These are phyloP conservation scores for Sclerotinia sclerotiorum DNA, from an alignment of 2,329 filamentous ascomycete species.

Conservation along the genomic window DNA sequence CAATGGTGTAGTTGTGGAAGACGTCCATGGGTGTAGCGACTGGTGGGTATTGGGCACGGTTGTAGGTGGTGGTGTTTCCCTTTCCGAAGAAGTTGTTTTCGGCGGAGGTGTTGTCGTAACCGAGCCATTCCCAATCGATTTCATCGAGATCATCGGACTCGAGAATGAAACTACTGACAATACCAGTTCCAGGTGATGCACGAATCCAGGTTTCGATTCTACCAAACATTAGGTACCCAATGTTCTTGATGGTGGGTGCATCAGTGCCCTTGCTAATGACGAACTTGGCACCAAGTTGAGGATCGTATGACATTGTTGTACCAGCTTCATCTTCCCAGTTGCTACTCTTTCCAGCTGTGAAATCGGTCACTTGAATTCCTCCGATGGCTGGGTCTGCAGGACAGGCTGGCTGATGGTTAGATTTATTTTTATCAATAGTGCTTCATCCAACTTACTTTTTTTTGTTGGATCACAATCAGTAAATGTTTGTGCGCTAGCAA, in stretches of 20 bases:
- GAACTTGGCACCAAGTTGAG: constrained; percentile 49
- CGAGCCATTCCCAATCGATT: constrained; percentile 51
- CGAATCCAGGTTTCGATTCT: constrained; percentile 49
- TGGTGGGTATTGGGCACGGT: constrained; percentile 46
- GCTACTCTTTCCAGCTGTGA: constrained; percentile 44
- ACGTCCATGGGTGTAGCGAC: constrained; percentile 41
- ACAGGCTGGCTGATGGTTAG: constrained; percentile 40
- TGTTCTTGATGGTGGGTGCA: constrained; percentile 48
- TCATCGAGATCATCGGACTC: constrained; percentile 54
- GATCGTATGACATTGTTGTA: constrained; percentile 44
- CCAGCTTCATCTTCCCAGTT: constrained; percentile 58
- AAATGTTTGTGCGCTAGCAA: constrained; percentile 25
- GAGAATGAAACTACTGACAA: constrained; percentile 51
- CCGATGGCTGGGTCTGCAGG: constrained; percentile 47
- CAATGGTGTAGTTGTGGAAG: constrained; percentile 65
- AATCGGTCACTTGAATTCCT: constrained; percentile 45
- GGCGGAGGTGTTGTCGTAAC: constrained; percentile 40
- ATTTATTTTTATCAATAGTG: neutral
- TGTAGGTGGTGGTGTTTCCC: constrained; percentile 53
- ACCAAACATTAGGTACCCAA: constrained; percentile 56
- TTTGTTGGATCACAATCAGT: constrained; percentile 23
- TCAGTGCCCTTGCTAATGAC: constrained; percentile 49
- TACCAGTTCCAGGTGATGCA: constrained; percentile 50
- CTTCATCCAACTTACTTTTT: constrained; percentile 20
- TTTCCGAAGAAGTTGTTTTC: constrained; percentile 57